Evolutionary conservation across 441 rosid species (phyloP).

Genomic region (Raphanus hybrid): DNA sequence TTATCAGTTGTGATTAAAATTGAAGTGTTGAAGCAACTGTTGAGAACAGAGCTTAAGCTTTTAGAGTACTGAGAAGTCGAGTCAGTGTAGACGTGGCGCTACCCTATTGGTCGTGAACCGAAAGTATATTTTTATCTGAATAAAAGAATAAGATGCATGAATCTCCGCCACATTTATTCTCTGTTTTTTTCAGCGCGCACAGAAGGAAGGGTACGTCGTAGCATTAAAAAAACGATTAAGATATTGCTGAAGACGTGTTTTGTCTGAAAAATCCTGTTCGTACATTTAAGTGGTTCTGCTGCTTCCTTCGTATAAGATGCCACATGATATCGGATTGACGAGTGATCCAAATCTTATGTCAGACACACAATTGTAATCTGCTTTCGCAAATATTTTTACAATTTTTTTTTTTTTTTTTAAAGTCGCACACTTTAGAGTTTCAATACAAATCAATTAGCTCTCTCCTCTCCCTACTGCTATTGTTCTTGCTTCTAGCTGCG

Average conservation of each 20-base stretch:
- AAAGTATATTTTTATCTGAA: neutral
- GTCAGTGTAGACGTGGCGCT: neutral
- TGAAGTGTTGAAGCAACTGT: too few relatives aligned
- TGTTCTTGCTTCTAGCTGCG: conserved; percentile 20
- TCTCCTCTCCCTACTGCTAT: neutral
- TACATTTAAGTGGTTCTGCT: conserved; percentile 44
- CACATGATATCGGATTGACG: conserved; percentile 30
- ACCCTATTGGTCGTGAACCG: neutral
- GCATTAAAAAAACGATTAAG: conserved; percentile 10
- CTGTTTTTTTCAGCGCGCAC: too few relatives aligned
- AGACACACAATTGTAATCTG: conserved; percentile 45
- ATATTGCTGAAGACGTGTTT: conserved; percentile 17
- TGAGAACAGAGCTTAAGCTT: too few relatives aligned
- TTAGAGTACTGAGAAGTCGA: too few relatives aligned
- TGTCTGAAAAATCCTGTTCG: conserved; percentile 33
- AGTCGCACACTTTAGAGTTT: neutral
- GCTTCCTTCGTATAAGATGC: conserved; percentile 26
- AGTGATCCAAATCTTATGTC: conserved; percentile 29
- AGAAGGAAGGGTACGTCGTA: neutral
- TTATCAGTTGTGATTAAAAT: too few relatives aligned
- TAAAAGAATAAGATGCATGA: neutral
- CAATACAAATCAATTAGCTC: conserved; percentile 9
- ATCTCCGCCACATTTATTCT: conserved; percentile 29
- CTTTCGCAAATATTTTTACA: conserved; percentile 6
- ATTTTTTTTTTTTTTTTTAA: neutral